phyloP scores from a whole-genome alignment of 768 basidiomycete genomes.

The Strobilomyces echinocephalus region DNA sequence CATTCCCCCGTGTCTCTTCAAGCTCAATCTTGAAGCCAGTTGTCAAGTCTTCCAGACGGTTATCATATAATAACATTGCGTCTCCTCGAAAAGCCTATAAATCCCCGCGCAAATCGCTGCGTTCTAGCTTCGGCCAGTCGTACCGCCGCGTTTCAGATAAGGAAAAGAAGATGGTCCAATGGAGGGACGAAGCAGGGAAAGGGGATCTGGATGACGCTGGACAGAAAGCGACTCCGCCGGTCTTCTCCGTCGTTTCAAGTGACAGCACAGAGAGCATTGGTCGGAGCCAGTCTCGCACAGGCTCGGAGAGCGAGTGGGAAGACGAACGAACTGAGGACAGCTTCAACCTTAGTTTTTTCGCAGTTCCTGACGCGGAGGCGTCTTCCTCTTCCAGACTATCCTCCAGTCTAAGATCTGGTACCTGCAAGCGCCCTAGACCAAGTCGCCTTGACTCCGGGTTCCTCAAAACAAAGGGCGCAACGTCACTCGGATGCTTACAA shows the following conservation, averaged over 20 bases:
- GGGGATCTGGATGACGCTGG: slow-evolving; percentile 69
- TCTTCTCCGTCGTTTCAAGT: slow-evolving; percentile 30
- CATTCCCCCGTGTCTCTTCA: slow-evolving; percentile 44
- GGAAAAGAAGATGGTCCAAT: slow-evolving; percentile 77
- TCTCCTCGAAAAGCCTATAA: slow-evolving; percentile 50
- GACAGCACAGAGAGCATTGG: slow-evolving; percentile 34
- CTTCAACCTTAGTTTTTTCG: slow-evolving; percentile 50
- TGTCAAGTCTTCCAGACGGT: slow-evolving; percentile 38
- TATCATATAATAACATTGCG: slow-evolving; percentile 36
- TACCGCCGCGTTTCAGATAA: slow-evolving; percentile 64
- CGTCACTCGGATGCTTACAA: slow-evolving; percentile 55
- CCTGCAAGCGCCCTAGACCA: slow-evolving; percentile 48
- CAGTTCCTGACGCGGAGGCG: slow-evolving; percentile 17
- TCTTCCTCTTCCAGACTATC: slow-evolving; percentile 33
- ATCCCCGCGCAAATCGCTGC: slow-evolving; percentile 69
- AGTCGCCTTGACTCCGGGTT: slow-evolving; percentile 69
- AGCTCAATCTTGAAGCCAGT: slow-evolving; percentile 46
- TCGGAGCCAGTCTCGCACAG: slow-evolving; percentile 43
- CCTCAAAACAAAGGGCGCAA: slow-evolving; percentile 49
- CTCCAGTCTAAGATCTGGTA: slow-evolving; percentile 12
- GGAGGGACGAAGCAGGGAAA: slow-evolving; percentile 83
- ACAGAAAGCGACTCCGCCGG: slow-evolving; percentile 22
- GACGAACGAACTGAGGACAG: slow-evolving; percentile 84
- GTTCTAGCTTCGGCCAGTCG: slow-evolving; percentile 58
- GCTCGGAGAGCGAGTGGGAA: slow-evolving; percentile 87